Percentiles rank a stretch among this genome's conserved stretches.
phyloP scores from a whole-genome alignment of 495 filamentous ascomycete genomes.

The Trichodelitschia bisporula region DNA sequence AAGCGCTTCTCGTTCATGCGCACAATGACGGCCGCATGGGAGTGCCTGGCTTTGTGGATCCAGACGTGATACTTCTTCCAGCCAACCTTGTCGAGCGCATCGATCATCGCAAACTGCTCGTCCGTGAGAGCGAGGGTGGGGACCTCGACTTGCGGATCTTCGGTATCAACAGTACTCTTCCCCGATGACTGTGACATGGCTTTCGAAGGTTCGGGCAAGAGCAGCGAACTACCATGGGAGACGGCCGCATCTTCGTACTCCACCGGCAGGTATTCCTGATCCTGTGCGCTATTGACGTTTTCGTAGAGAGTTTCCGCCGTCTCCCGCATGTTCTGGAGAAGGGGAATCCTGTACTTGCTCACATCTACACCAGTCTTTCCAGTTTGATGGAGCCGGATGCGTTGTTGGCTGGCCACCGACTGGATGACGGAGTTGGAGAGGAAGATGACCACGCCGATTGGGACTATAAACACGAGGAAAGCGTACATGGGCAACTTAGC shows the following conservation, averaged over 20 bases:
- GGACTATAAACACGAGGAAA: constrained; percentile 37
- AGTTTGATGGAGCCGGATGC: constrained; percentile 51
- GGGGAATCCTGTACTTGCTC: constrained; percentile 45
- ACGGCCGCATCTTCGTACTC: background rate
- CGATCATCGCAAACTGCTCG: constrained; percentile 63
- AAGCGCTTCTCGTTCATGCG: constrained; percentile 33
- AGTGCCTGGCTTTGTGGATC: constrained; percentile 59
- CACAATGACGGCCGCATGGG: constrained; percentile 79
- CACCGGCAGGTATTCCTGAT: background rate
- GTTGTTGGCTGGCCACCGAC: constrained; percentile 38
- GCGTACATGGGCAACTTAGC: constrained; percentile 31
- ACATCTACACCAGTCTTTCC: constrained; percentile 39
- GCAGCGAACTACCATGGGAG: too few relatives aligned
- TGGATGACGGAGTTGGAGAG: constrained; percentile 54
- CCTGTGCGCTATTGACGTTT: constrained; percentile 28
- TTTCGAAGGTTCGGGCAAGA: too few relatives aligned
- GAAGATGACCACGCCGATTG: constrained; percentile 42
- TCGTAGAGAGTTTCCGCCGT: constrained; percentile 54
- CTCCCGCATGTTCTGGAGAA: constrained; percentile 44
- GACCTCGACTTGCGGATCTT: background rate
- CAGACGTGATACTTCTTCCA: constrained; percentile 66
- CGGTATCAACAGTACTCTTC: background rate
- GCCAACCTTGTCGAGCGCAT: constrained; percentile 46
- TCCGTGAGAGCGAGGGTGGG: constrained; percentile 38
- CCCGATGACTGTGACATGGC: background rate